These are phyloP conservation scores for Pleurotus tuber-regium DNA, from an alignment of 768 basidiomycete species.

Conservation along the genomic window DNA sequence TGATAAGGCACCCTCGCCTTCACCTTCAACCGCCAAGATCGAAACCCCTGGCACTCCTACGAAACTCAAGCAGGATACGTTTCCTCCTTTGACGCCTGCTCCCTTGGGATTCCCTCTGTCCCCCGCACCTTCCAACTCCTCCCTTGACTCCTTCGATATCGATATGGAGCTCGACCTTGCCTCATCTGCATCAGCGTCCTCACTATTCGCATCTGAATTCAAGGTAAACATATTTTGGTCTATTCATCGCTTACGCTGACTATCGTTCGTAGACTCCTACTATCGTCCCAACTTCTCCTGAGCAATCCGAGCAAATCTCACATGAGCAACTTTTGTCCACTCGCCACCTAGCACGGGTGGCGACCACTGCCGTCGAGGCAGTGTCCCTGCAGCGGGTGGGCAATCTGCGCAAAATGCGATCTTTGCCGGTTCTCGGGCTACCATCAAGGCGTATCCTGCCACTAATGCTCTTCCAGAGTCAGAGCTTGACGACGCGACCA, in stretches of 20 bases:
- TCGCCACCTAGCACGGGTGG: conserved; percentile 99
- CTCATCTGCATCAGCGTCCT: conserved; percentile 21
- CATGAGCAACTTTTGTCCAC: conserved; percentile 53
- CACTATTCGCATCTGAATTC: conserved; percentile 35
- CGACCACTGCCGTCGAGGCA: conserved; percentile 55
- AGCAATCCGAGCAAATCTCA: conserved; percentile 27
- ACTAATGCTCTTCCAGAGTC: conserved; percentile 19
- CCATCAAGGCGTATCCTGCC: conserved; percentile 24
- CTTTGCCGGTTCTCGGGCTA: not conserved
- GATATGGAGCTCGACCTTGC: conserved; percentile 13
- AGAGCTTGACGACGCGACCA: conserved; percentile 53
- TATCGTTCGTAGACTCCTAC: conserved; percentile 31
- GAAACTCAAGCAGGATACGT: conserved; percentile 10
- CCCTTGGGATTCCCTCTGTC: conserved; percentile 32
- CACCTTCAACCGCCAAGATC: conserved; percentile 16
- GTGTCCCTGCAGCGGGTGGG: conserved; percentile 96
- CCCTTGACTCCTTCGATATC: conserved; percentile 30
- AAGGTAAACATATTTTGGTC: conserved; percentile 26
- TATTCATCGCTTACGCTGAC: conserved; percentile 19
- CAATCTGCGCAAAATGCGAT: conserved; percentile 25
- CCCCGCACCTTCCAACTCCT: conserved; percentile 40
- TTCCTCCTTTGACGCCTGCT: conserved; percentile 27
- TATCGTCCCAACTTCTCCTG: conserved; percentile 5
- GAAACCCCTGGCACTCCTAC: not conserved
- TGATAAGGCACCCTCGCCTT: conserved; percentile 23